A percentile compares a stretch with the other conserved stretches of the same genome.
These are phyloP conservation scores for Lepidium africanum DNA, from an alignment of 345 rosid species.

Conservation along the genomic window DNA sequence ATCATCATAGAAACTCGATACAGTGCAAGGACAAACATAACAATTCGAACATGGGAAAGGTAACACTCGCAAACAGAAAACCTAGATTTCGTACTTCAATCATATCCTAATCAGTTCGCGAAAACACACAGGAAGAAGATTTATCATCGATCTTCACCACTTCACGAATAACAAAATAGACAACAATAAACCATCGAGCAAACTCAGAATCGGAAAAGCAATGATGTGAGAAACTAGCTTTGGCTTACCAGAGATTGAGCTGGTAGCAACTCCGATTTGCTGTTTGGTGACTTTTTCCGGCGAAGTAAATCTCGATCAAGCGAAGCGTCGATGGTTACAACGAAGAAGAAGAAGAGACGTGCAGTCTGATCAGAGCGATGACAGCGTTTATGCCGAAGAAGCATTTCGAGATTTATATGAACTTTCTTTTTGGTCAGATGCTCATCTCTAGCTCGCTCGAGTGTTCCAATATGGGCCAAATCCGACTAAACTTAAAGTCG, in stretches of 20 bases:
- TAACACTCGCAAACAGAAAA: conserved; percentile 1
- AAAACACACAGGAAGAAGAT: background rate
- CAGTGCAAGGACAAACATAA: background rate
- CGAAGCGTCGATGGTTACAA: conserved; percentile 18
- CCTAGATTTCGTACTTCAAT: conserved; percentile 23
- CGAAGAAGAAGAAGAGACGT: conserved; percentile 22
- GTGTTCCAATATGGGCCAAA: background rate
- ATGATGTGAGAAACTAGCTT: conserved; percentile 5
- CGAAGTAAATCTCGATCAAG: conserved; percentile 22
- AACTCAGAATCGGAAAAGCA: background rate
- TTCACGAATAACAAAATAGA: conserved; percentile 1
- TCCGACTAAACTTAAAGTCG: background rate
- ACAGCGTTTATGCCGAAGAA: conserved; percentile 25
- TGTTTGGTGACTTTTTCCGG: background rate
- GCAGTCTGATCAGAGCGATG: conserved; percentile 34
- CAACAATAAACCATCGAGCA: conserved; percentile 8
- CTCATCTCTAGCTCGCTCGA: background rate
- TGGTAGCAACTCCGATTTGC: conserved; percentile 14
- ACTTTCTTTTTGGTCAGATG: background rate
- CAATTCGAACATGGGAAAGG: background rate
- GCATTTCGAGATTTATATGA: conserved; percentile 11
- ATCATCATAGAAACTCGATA: background rate
- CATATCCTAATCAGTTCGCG: background rate
- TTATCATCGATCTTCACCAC: conserved; percentile 6
- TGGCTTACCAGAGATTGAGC: conserved; percentile 27